A percentile compares a stretch with the other conserved stretches of the same genome.
Conservation (phyloP, 441 rosid genomes). For the Euphorbia schlechtendalii region DNA sequence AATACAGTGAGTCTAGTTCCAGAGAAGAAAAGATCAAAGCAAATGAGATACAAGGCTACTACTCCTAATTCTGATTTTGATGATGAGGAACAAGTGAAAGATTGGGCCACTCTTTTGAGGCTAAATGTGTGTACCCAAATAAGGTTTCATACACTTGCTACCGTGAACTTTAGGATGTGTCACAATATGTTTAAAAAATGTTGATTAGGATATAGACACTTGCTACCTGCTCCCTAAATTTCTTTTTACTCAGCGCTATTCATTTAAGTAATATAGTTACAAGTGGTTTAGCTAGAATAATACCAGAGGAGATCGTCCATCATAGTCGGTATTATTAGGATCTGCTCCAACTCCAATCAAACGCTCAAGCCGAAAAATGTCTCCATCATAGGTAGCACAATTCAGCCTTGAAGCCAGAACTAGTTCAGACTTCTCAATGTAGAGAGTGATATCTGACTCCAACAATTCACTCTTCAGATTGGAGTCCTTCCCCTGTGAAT, state of each 20-base stretch:
- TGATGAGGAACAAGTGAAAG: too few relatives aligned
- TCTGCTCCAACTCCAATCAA: constrained; percentile 67
- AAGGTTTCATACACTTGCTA: too few relatives aligned
- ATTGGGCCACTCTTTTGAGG: too few relatives aligned
- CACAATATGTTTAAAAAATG: background rate
- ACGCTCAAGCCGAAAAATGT: constrained; percentile 54
- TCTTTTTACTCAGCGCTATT: background rate
- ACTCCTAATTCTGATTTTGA: too few relatives aligned
- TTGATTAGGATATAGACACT: background rate
- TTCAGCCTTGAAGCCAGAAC: constrained; percentile 63
- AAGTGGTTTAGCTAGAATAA: constrained; percentile 7
- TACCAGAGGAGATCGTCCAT: constrained; percentile 86
- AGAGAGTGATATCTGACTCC: constrained; percentile 56
- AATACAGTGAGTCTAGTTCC: too few relatives aligned
- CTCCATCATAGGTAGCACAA: constrained; percentile 60
- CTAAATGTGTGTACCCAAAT: too few relatives aligned
- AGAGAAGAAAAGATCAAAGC: too few relatives aligned
- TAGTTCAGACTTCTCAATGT: constrained; percentile 67
- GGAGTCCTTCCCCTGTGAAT: constrained; percentile 55
- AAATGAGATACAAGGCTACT: too few relatives aligned
- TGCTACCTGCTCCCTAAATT: background rate
- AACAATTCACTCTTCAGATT: constrained; percentile 42
- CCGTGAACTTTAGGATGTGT: background rate
- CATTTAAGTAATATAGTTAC: background rate
- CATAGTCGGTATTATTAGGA: constrained; percentile 65